phyloP scores from a whole-genome alignment of 352 stramenopile genomes.

The Elongisporangium prolatum region DNA sequence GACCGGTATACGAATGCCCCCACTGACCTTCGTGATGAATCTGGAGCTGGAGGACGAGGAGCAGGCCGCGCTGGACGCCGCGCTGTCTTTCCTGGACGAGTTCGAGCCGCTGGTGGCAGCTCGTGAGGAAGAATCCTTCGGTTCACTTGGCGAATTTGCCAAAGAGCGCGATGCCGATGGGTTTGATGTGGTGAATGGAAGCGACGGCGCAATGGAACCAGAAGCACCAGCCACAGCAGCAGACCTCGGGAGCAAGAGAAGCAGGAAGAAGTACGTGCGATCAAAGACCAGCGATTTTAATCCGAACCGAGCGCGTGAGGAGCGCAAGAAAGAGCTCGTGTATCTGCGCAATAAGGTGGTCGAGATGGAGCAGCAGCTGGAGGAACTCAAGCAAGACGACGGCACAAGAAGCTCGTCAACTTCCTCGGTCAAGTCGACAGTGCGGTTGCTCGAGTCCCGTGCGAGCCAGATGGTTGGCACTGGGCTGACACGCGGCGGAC shows the following conservation, averaged over 20 bases:
- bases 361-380: constrained; percentile 3
- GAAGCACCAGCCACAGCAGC: constrained; percentile 2
- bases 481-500: neutral
- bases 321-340: constrained; percentile 30
- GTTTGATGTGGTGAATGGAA: neutral
- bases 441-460: neutral
- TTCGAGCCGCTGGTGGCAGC: constrained; percentile 6
- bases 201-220: constrained; percentile 4
- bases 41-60: constrained; percentile 16
- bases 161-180: neutral
- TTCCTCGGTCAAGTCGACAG: neutral
- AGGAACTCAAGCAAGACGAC: neutral
- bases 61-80: constrained; percentile 18
- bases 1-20: neutral
- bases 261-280: neutral
- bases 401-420: neutral
- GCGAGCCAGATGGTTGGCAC: neutral
- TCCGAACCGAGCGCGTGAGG: constrained; percentile 28
- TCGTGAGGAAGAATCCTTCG: neutral
- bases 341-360: constrained; percentile 13
- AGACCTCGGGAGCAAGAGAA: neutral
- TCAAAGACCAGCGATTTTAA: constrained; percentile 15
- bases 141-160: neutral
- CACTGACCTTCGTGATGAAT: neutral
- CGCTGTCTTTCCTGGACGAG: constrained; percentile 26